Base-by-base conservation (phyloP, 768 basidiomycete species). In the Chalciporus sphaerocephalus region DNA sequence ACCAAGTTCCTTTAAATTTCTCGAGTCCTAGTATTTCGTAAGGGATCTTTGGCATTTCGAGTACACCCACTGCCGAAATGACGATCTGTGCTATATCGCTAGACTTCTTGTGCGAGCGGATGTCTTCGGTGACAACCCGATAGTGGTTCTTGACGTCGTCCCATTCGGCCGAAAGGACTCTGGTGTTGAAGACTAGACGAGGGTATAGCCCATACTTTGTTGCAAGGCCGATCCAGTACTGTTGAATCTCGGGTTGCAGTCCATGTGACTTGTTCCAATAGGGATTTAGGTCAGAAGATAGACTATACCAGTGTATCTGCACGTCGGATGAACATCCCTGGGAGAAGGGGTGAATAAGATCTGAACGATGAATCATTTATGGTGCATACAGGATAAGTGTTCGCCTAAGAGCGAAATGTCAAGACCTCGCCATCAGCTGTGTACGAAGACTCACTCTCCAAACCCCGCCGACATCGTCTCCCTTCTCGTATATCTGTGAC, bases 81-180 rank as follows among this genome's bases (percentile, higher is more conserved):
- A 83, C 45, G 18, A 82, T 66, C 42, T 78, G 66, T 15, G 76
- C 75, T 0, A 52, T 66, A 15, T 62, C 65, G 0, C 43, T 54
- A 2, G 54, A 52, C 11, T 50, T 47, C 37, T 60, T 56, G 6
- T 70, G 68, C 0, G 71, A 71, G 3, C 34, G 10, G 6, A 66
- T 50, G 40, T 71, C 61, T 45, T 72, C 49, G 18, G 59, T 32
- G 4, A 43, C 41, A 40, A 80, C 48, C 5, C 67, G 42, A 45
- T 79, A 80, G 2, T 53, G 38, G 21, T 70, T 67, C 1, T 53
- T 43, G 10, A 24, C 35, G 6, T 50, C 44, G 46, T 71, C 67
- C 81, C 82, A 83, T 22, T 61, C 58, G 0, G 71, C 75, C 4
- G 64, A 66, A 30, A 70, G 39, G 25, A 81, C 76, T 23, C 63